Evolutionary conservation across 176 grass and related monocot species (phyloP).

Genomic region (Typha latifolia): DNA sequence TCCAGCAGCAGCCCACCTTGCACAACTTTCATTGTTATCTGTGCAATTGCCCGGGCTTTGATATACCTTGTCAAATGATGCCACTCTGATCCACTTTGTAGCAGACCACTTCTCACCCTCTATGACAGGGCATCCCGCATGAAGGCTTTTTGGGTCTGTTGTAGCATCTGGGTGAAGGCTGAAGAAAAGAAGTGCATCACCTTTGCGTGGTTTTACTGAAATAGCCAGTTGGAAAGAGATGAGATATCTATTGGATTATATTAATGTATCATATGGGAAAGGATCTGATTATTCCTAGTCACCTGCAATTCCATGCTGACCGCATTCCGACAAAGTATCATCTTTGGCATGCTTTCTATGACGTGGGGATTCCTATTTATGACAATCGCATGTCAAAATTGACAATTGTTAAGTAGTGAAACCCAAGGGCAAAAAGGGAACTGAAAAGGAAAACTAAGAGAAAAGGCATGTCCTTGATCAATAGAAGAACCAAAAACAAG

Average conservation of each 20-base stretch:
- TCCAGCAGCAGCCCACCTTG: constrained; percentile 58
- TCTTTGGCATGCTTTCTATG: constrained; percentile 35
- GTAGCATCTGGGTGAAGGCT: constrained; percentile 60
- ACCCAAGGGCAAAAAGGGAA: neutral
- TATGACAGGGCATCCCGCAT: constrained; percentile 68
- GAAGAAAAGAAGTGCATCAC: constrained; percentile 89
- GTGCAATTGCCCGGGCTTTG: constrained; percentile 52
- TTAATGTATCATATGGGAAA: neutral
- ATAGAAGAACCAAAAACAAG: neutral
- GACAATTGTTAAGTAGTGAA: neutral
- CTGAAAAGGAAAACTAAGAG: neutral
- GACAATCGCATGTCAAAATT: neutral
- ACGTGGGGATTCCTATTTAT: constrained; percentile 25
- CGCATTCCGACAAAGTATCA: constrained; percentile 69
- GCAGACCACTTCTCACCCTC: constrained; percentile 91
- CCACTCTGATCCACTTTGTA: constrained; percentile 83
- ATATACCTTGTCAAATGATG: constrained; percentile 69
- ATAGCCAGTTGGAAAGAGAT: neutral
- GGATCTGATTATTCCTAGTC: neutral
- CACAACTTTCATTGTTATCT: constrained; percentile 55
- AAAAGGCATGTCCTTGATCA: neutral
- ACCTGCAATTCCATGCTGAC: constrained; percentile 68
- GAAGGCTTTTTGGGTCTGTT: constrained; percentile 58
- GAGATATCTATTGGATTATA: neutral
- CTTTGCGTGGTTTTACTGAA: constrained; percentile 78